phyloP scores from a whole-genome alignment of 2,329 filamentous ascomycete species.

The Stenocarpella maydis region DNA sequence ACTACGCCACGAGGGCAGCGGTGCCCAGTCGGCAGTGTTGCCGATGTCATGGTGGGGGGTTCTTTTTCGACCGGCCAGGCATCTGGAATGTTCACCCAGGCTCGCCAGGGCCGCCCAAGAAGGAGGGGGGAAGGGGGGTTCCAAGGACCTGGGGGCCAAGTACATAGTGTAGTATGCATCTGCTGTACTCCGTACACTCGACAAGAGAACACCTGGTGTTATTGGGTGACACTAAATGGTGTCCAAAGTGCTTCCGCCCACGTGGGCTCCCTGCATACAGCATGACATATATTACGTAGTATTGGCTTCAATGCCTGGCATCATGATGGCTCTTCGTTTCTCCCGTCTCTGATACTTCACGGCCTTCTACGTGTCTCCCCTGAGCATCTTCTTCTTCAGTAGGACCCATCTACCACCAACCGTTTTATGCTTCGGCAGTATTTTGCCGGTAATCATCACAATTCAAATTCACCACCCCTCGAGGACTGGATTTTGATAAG shows the following conservation, averaged over 20 bases:
- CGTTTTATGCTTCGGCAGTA: background rate
- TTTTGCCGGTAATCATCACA: background rate
- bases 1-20: background rate
- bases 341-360: background rate
- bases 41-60: conserved; percentile 23
- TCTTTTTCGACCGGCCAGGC: conserved; percentile 4
- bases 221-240: no score
- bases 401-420: background rate
- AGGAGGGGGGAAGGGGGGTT: background rate
- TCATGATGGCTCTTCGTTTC: background rate
- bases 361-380: no score
- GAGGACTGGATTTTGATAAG: no score
- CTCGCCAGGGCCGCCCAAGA: background rate
- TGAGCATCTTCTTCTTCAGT: background rate
- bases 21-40: conserved; percentile 18
- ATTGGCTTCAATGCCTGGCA: background rate
- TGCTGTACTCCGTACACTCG: no score
- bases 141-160: background rate
- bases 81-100: conserved; percentile 13
- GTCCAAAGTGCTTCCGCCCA: no score
- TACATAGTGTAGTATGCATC: background rate
- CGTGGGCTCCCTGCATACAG: background rate
- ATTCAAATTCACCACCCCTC: background rate
- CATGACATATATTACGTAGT: background rate
- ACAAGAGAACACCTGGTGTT: no score